Conservation (phyloP, 768 basidiomycete species). For the Sporobolomyces pararoseus region DNA sequence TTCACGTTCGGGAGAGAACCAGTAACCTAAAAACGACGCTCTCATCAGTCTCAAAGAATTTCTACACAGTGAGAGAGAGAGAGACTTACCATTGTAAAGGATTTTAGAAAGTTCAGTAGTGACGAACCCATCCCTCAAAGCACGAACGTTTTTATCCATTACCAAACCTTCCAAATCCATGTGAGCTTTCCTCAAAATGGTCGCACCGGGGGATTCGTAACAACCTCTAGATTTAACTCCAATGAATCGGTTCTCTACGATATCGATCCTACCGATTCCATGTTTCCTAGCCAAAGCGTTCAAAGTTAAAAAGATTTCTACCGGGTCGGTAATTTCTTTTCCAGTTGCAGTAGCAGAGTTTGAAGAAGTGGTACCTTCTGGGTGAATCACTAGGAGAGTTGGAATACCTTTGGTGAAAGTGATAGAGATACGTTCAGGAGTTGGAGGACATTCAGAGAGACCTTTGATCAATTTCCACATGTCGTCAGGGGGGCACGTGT, state of each 20-base stretch:
- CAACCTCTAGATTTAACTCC: conserved; percentile 99
- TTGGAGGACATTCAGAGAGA: conserved; percentile 72
- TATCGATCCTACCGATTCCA: conserved; percentile 94
- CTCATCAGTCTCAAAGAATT: neutral
- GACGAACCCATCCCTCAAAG: conserved; percentile 88
- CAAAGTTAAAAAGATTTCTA: conserved; percentile 86
- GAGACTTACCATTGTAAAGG: conserved; percentile 73
- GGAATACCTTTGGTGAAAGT: conserved; percentile 86
- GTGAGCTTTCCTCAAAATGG: conserved; percentile 90
- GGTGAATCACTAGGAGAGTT: conserved; percentile 64
- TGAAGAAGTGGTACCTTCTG: conserved; percentile 35
- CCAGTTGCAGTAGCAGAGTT: conserved; percentile 42
- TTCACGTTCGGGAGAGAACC: conserved; percentile 99
- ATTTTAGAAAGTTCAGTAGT: conserved; percentile 85
- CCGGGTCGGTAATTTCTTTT: conserved; percentile 77
- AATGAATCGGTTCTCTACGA: conserved; percentile 99
- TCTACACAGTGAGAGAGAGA: neutral
- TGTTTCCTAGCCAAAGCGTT: conserved; percentile 91
- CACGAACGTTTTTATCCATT: conserved; percentile 94
- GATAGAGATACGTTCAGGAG: conserved; percentile 73
- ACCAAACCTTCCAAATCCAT: conserved; percentile 95
- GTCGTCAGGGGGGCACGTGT: conserved; percentile 85
- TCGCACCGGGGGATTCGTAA: conserved; percentile 95
- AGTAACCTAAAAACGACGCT: conserved; percentile 55
- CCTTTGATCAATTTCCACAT: conserved; percentile 98